Base-by-base conservation (phyloP, 2,329 filamentous ascomycete genomes). In the Anthostomella pinea region DNA sequence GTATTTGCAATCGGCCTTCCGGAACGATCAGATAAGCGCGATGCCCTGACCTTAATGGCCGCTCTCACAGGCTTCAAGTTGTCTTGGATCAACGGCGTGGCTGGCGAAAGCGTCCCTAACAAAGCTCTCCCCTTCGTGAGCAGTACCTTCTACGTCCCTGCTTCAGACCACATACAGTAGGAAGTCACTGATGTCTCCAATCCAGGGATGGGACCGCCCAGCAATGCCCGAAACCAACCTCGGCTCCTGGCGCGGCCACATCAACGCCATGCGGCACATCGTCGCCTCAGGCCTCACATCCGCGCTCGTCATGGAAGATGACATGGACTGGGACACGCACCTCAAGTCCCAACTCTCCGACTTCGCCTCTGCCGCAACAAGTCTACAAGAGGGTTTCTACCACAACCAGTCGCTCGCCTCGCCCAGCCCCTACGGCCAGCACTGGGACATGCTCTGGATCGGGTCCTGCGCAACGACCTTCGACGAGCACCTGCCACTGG, bases 371-470 rank as follows among this genome's bases (percentile, higher is more conserved):
- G 49, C 45, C 19, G 41, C 48, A 14, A 33, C 31, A 9, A 8
- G 26, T 10, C 32, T 49, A 4, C 42, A 48, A 25, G 32, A 23
- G 8, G 39, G 24, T 15, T 41, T 45, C 36, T 38, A 43, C 15
- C 38, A 16, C 22, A 39, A 45, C 22, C 39, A 48, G 15, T 35
- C 48, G 20, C 43, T 29, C 33, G 24, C 21, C 37, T 51, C 34
- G 19, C 45, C 30, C 7, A 38, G 64, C 3, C 68, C 72, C 0
- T 77, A 74, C 46, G 71, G 73, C 8, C 63, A 65, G 33, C 56
- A 66, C 41, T 77, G 72, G 73, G 73, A 77, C 46, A 51, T 76
- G 21, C 60, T 75, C 16, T 75, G 71, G 70, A 57, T 76, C 2
- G 72, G 73, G 17, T 68, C 70, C 40, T 75, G 72, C 48, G 66